Percentiles rank a stretch among this genome's conserved stretches.
phyloP scores from a whole-genome alignment of 169 alveolate genomes.

The Cryptosporidium parvum region DNA sequence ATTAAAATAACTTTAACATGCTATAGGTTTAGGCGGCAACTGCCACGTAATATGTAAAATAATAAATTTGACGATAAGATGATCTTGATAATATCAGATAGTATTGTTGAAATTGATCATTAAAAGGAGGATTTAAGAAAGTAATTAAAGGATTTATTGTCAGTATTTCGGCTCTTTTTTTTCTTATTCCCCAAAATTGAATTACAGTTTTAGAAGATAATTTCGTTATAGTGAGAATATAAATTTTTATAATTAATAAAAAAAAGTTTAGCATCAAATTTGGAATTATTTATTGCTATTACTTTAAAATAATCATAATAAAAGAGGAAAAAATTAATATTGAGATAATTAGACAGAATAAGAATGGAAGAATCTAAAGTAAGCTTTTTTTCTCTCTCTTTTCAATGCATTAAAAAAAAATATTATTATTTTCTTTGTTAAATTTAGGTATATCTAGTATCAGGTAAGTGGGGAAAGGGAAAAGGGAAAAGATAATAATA shows the following conservation, averaged over 20 bases:
- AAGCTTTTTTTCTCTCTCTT: neutral
- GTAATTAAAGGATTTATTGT: too few species aligned
- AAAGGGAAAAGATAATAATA: neutral
- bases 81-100: too few species aligned
- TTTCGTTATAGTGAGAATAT: too few species aligned
- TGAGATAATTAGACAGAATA: neutral
- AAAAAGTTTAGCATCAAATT: too few species aligned
- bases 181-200: too few species aligned
- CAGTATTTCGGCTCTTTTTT: too few species aligned
- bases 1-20: neutral
- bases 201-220: too few species aligned
- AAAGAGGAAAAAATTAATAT: neutral
- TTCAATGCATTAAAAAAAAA: neutral
- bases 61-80: too few species aligned
- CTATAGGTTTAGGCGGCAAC: neutral
- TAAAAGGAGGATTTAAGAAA: too few species aligned
- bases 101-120: too few species aligned
- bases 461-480: constrained; percentile 8
- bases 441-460: constrained; percentile 26
- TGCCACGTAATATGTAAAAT: neutral
- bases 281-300: too few species aligned
- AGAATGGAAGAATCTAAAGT: neutral
- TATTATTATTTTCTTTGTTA: neutral
- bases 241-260: too few species aligned
- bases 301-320: neutral